These are phyloP conservation scores for Phytophthora syringae DNA, from an alignment of 352 stramenopile species.

Conservation along the genomic window DNA sequence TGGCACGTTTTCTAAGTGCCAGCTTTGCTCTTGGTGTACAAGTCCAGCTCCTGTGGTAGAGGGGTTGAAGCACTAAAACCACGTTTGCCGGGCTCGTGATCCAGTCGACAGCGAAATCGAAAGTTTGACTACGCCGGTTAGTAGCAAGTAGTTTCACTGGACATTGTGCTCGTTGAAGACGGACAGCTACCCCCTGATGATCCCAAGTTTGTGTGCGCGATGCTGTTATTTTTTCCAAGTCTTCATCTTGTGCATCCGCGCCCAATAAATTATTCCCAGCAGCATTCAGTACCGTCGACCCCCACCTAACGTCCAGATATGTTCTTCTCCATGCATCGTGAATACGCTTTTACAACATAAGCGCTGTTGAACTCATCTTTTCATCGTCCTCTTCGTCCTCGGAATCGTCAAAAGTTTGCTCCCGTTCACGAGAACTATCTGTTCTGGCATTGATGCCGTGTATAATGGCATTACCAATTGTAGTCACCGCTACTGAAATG, in stretches of 20 bases:
- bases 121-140: not conserved
- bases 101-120: not conserved
- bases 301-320: not conserved
- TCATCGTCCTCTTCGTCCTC: no score
- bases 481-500: no score
- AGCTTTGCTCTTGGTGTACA: not conserved
- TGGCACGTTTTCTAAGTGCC: not conserved
- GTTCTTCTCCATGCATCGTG: not conserved
- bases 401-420: no score
- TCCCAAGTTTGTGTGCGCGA: not conserved
- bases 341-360: no score
- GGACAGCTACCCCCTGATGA: no score
- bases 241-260: not conserved
- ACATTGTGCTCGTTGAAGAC: not conserved
- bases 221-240: not conserved
- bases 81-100: not conserved
- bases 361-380: no score
- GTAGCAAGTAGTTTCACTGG: not conserved
- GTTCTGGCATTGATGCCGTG: no score
- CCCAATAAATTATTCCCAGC: not conserved
- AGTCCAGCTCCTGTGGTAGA: not conserved
- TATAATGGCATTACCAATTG: no score
- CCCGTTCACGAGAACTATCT: no score
- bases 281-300: not conserved
- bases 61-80: not conserved